phyloP scores from a whole-genome alignment of 2,329 filamentous ascomycete genomes.

The Microdochium nivale region DNA sequence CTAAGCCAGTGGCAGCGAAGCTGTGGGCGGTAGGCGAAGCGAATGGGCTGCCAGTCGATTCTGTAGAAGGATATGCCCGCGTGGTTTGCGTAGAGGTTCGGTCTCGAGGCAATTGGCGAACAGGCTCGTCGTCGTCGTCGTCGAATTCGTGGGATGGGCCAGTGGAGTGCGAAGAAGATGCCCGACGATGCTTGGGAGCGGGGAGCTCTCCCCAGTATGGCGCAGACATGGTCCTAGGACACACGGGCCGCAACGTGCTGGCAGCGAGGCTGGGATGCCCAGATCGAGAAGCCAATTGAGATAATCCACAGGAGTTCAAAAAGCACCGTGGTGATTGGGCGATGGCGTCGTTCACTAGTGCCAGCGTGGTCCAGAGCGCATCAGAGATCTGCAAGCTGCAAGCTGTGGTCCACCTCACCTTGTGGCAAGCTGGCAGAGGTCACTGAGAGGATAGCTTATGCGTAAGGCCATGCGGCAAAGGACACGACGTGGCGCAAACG shows the following conservation, averaged over 20 bases:
- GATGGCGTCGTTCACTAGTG: not conserved
- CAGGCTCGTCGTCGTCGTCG: constrained; percentile 17
- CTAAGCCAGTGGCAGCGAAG: constrained; percentile 42
- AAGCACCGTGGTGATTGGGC: not conserved
- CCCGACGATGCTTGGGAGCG: constrained; percentile 34
- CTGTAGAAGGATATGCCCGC: constrained; percentile 44
- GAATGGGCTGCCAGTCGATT: constrained; percentile 50
- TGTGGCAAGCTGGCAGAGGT: too few species aligned
- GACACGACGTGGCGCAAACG: too few species aligned
- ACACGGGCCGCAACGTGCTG: constrained; percentile 5
- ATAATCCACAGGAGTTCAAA: not conserved
- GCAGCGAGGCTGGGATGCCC: constrained; percentile 11
- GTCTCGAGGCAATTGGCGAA: constrained; percentile 35
- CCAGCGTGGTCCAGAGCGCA: not conserved
- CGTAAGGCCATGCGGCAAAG: too few species aligned
- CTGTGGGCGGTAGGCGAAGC: constrained; percentile 44
- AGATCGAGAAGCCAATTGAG: constrained; percentile 1
- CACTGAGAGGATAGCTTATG: too few species aligned
- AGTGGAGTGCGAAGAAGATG: constrained; percentile 19
- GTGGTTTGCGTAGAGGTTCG: constrained; percentile 47
- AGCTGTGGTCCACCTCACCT: not conserved
- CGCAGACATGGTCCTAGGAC: constrained; percentile 29
- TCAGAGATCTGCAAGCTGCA: not conserved
- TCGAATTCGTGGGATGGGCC: constrained; percentile 17
- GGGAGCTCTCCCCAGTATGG: constrained; percentile 54